phyloP scores from a whole-genome alignment of 2,329 filamentous ascomycete genomes.

The Fusarium circinatum region DNA sequence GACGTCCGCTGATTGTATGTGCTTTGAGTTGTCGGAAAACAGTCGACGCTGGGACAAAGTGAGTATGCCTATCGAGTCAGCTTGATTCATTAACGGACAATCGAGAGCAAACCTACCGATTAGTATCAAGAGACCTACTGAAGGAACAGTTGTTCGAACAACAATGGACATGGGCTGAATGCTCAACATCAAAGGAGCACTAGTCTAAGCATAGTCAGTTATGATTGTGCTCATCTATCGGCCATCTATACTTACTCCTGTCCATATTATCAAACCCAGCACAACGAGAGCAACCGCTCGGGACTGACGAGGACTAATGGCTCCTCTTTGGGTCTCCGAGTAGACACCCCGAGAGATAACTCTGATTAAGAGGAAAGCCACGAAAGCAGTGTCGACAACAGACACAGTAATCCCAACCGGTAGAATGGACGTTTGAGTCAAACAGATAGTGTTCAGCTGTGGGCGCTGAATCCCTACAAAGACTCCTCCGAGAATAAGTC shows the following conservation, averaged over 20 bases:
- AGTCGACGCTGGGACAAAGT: conserved; percentile 48
- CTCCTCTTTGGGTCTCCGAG: conserved; percentile 46
- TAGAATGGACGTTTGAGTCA: conserved; percentile 57
- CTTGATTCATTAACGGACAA: background rate
- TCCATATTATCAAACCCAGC: conserved; percentile 62
- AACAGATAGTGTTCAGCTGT: conserved; percentile 63
- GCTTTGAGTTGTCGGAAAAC: conserved; percentile 2
- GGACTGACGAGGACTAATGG: conserved; percentile 44
- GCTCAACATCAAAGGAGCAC: conserved; percentile 62
- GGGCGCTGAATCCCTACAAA: conserved; percentile 66
- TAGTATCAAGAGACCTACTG: conserved; percentile 59
- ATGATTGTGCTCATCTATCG: background rate
- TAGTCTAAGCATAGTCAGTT: conserved; percentile 52
- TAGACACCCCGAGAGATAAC: conserved; percentile 53
- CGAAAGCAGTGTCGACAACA: conserved; percentile 57
- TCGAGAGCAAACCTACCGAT: conserved; percentile 52
- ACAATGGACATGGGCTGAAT: conserved; percentile 54
- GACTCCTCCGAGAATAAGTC: conserved; percentile 63
- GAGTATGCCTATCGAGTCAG: conserved; percentile 45
- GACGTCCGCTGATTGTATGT: background rate
- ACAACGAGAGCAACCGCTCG: conserved; percentile 57
- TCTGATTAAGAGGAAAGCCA: conserved; percentile 54
- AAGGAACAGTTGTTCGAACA: conserved; percentile 61
- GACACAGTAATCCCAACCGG: conserved; percentile 59
- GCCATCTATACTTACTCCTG: conserved; percentile 56